Conservation (phyloP, 306 rosid species). For the Ceratonia siliqua region DNA sequence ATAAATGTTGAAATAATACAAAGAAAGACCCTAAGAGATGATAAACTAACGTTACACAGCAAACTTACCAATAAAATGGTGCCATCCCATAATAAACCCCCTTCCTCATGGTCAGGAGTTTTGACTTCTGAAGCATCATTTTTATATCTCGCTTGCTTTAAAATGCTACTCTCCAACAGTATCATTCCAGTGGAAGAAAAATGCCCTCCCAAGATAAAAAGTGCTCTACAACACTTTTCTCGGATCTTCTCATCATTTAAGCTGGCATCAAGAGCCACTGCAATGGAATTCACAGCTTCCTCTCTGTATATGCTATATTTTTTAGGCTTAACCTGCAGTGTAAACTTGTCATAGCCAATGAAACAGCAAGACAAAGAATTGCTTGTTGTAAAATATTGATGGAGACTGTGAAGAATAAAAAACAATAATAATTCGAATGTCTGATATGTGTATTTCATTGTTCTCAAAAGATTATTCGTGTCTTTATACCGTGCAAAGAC, state of each 20-base stretch:
- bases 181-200: conserved; percentile 55
- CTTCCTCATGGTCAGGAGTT: conserved; percentile 41
- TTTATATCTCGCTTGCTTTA: conserved; percentile 30
- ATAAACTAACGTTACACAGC: background rate
- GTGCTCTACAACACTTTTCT: conserved; percentile 63
- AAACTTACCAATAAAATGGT: conserved; percentile 44
- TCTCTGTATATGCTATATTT: conserved; percentile 54
- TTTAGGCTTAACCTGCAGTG: conserved; percentile 56
- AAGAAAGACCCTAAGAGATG: conserved; percentile 9
- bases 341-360: conserved; percentile 23
- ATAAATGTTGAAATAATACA: background rate
- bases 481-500: no score
- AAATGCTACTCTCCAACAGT: conserved; percentile 37
- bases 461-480: no score
- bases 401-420: no score
- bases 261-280: conserved; percentile 66
- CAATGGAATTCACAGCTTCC: conserved; percentile 63
- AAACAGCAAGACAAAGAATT: background rate
- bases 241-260: conserved; percentile 50
- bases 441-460: no score
- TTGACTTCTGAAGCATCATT: conserved; percentile 29
- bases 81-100: conserved; percentile 29
- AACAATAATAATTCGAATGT: no score
- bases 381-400: no score
- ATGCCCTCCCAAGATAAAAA: conserved; percentile 61